These are phyloP conservation scores for Aspergillus carbonarius DNA, from an alignment of 2,329 filamentous ascomycete species.

Conservation along the genomic window DNA sequence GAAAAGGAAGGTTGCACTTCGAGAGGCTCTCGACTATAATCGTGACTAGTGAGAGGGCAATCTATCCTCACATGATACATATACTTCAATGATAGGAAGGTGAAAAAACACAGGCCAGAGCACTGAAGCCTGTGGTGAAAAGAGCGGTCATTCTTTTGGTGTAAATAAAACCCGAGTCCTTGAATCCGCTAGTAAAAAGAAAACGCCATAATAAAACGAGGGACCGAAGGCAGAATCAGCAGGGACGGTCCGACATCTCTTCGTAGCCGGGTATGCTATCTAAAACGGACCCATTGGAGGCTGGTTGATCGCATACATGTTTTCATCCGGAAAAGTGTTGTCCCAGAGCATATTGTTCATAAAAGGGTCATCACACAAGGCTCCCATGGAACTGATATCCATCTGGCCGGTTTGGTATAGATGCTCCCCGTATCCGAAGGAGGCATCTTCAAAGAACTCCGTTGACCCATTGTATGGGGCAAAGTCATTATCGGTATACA, in stretches of 20 bases:
- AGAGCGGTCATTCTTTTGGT: not conserved
- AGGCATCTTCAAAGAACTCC: conserved; percentile 5
- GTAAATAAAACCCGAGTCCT: not conserved
- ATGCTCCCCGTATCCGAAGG: conserved; percentile 1
- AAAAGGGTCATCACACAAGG: not conserved
- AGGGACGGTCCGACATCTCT: not conserved
- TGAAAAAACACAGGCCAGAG: not conserved
- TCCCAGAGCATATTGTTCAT: conserved; percentile 4
- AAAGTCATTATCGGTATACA: conserved; percentile 6
- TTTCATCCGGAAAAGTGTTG: not conserved
- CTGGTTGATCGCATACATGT: not conserved
- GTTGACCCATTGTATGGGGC: not conserved
- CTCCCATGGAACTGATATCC: not conserved
- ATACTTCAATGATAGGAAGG: not conserved
- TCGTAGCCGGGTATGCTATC: not conserved
- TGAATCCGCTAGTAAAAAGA: not conserved
- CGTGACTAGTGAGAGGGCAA: conserved; percentile 6
- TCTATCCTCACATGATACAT: not conserved
- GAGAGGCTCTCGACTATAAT: conserved; percentile 4
- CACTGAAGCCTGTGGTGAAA: not conserved
- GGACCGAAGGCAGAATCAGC: not conserved
- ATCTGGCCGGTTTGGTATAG: conserved; percentile 1
- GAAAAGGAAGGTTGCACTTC: not conserved
- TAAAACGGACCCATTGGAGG: conserved; percentile 1
- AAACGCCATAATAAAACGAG: not conserved